These are phyloP conservation scores for Ganoderma lingzhi DNA, from an alignment of 1,284 basidiomycete genomes.

Conservation along the genomic window DNA sequence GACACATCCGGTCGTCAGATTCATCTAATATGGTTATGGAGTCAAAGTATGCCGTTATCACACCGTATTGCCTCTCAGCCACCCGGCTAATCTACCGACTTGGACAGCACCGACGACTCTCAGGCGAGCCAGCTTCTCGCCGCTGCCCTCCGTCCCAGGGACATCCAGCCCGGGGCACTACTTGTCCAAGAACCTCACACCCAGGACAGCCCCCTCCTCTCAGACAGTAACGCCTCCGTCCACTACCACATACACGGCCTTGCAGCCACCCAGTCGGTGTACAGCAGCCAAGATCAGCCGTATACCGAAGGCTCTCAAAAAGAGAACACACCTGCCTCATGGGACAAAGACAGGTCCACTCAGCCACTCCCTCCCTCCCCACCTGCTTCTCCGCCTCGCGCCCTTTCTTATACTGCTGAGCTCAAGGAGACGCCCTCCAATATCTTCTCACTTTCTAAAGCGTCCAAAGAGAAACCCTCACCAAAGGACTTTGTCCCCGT, in stretches of 20 bases:
- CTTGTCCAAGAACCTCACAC: background rate
- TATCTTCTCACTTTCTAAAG: background rate
- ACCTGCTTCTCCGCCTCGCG: slow-evolving; percentile 14
- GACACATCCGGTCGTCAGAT: background rate
- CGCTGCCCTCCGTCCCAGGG: slow-evolving; percentile 26
- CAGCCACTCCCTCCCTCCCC: slow-evolving; percentile 12
- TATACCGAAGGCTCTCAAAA: slow-evolving; percentile 55
- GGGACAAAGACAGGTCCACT: slow-evolving; percentile 11
- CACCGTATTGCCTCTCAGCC: background rate
- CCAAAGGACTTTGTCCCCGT: slow-evolving; percentile 17
- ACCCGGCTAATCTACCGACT: slow-evolving; percentile 6
- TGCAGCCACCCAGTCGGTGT: slow-evolving; percentile 56
- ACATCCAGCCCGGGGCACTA: background rate
- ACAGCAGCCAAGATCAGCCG: slow-evolving; percentile 40
- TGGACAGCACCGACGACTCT: slow-evolving; percentile 24
- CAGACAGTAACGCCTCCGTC: slow-evolving; percentile 23
- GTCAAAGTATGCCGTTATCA: slow-evolving; percentile 19
- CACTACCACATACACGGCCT: slow-evolving; percentile 65
- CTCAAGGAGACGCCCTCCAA: slow-evolving; percentile 10
- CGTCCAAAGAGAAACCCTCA: slow-evolving; percentile 11
- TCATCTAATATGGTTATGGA: slow-evolving; percentile 15
- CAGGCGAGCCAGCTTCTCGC: slow-evolving; percentile 31
- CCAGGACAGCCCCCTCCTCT: slow-evolving; percentile 4
- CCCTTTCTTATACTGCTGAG: slow-evolving; percentile 16
- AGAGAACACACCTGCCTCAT: slow-evolving; percentile 50